Percentiles rank a stretch among this genome's conserved stretches.
phyloP scores from a whole-genome alignment of 768 basidiomycete genomes.

The Crucibulum laeve region DNA sequence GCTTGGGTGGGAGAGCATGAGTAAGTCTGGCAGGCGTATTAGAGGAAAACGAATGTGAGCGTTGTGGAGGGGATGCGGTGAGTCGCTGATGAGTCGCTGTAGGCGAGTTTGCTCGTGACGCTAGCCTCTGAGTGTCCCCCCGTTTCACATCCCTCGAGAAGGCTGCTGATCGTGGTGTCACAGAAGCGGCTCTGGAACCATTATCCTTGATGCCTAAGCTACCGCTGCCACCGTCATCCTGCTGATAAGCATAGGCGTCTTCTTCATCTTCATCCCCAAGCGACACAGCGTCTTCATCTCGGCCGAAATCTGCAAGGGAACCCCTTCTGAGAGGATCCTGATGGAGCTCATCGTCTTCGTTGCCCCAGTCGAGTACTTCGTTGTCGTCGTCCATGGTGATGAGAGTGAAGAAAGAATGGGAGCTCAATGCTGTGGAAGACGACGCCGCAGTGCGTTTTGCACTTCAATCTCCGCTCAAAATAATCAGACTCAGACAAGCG shows the following conservation, averaged over 20 bases:
- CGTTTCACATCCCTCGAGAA: no score
- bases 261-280: slow-evolving; percentile 71
- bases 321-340: slow-evolving; percentile 16
- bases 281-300: slow-evolving; percentile 57
- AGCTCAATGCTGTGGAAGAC: not conserved
- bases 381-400: slow-evolving; percentile 58
- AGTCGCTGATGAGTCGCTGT: not conserved
- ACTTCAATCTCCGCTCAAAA: slow-evolving; percentile 19
- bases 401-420: slow-evolving; percentile 3
- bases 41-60: slow-evolving; percentile 15
- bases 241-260: slow-evolving; percentile 38
- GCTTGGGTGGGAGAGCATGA: slow-evolving; percentile 71
- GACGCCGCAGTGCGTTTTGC: not conserved
- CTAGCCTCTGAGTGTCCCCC: not conserved
- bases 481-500: slow-evolving; percentile 13
- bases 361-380: slow-evolving; percentile 69
- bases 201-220: no score
- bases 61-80: slow-evolving; percentile 13
- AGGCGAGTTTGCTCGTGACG: not conserved
- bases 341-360: slow-evolving; percentile 38
- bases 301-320: slow-evolving; percentile 40
- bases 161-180: no score
- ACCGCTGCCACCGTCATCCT: not conserved
- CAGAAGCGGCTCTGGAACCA: no score
- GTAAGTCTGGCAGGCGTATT: slow-evolving; percentile 36